Percentiles rank a stretch among this genome's conserved stretches.
These are phyloP conservation scores for Gamarada debralockiae DNA, from an alignment of 495 filamentous ascomycete species.

Conservation along the genomic window DNA sequence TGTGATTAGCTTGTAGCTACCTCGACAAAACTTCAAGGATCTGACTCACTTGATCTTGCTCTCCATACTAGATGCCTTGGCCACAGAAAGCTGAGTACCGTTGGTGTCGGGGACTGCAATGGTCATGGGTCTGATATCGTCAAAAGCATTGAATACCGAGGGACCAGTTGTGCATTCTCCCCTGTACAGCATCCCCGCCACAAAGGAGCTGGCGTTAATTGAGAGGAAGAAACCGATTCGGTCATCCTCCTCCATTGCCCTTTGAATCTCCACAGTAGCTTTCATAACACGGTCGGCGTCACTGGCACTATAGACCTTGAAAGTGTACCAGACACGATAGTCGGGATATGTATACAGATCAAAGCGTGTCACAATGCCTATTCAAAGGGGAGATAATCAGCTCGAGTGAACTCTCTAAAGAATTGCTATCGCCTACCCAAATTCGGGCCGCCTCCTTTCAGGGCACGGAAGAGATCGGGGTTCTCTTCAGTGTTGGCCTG, in stretches of 20 bases:
- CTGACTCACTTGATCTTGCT: no score
- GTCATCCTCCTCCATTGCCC: slow-evolving; percentile 2
- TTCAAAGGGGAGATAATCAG: background rate
- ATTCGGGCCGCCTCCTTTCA: slow-evolving; percentile 47
- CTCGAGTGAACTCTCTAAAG: slow-evolving; percentile 30
- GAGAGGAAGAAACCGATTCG: slow-evolving; percentile 3
- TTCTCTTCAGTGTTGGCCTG: no score
- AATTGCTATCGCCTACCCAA: slow-evolving; percentile 36
- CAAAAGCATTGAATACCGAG: background rate
- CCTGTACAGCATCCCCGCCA: background rate
- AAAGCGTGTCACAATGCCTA: slow-evolving; percentile 49
- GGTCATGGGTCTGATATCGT: no score
- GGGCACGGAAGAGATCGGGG: no score
- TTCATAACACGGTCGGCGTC: background rate
- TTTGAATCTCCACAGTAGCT: background rate
- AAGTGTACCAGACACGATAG: background rate
- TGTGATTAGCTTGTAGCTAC: no score
- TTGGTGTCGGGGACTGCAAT: no score
- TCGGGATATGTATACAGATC: slow-evolving; percentile 36
- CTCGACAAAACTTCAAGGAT: no score
- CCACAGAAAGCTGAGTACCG: no score
- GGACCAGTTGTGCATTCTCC: background rate
- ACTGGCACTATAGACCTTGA: background rate
- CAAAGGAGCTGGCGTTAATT: background rate
- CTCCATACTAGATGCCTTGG: no score